Evolutionary conservation across 2,329 filamentous ascomycete species (phyloP).

Genomic region (Blastomyces parvus): DNA sequence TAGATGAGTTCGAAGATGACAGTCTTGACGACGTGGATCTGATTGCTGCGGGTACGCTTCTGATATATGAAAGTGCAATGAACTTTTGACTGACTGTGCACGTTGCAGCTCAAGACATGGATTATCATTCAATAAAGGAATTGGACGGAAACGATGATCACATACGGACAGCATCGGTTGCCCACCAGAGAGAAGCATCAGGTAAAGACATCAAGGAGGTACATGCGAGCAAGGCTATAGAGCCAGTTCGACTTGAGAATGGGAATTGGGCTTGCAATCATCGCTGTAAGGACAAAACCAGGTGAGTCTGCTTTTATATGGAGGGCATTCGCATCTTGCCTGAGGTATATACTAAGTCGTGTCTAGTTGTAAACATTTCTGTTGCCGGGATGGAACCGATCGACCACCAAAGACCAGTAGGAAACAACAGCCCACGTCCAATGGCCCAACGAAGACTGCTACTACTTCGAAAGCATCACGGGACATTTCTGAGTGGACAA

Average conservation of each 20-base stretch:
- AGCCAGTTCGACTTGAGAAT: constrained; percentile 51
- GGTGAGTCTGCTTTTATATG: constrained; percentile 23
- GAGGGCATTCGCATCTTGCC: constrained; percentile 18
- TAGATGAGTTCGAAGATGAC: constrained; percentile 47
- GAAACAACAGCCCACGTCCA: constrained; percentile 16
- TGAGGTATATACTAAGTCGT: constrained; percentile 26
- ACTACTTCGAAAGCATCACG: neutral
- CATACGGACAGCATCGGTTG: constrained; percentile 6
- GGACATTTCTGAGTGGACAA: neutral
- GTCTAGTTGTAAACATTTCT: constrained; percentile 57
- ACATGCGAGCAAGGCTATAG: constrained; percentile 17
- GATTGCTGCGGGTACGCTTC: constrained; percentile 31
- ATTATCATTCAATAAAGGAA: constrained; percentile 19
- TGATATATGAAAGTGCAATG: constrained; percentile 4
- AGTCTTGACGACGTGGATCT: constrained; percentile 46
- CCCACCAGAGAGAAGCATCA: constrained; percentile 9
- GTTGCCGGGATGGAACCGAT: constrained; percentile 61
- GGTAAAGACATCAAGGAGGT: constrained; percentile 10
- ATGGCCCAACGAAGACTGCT: neutral
- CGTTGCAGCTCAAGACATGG: constrained; percentile 15
- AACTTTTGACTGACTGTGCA: neutral
- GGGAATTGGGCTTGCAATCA: constrained; percentile 70
- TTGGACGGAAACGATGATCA: neutral
- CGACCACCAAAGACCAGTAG: constrained; percentile 46
- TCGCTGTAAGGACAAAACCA: constrained; percentile 51